Evolutionary conservation across 345 rosid species (phyloP), one percentile per base, ranked within the genome.

Genomic region (Sapria himalayana): DNA sequence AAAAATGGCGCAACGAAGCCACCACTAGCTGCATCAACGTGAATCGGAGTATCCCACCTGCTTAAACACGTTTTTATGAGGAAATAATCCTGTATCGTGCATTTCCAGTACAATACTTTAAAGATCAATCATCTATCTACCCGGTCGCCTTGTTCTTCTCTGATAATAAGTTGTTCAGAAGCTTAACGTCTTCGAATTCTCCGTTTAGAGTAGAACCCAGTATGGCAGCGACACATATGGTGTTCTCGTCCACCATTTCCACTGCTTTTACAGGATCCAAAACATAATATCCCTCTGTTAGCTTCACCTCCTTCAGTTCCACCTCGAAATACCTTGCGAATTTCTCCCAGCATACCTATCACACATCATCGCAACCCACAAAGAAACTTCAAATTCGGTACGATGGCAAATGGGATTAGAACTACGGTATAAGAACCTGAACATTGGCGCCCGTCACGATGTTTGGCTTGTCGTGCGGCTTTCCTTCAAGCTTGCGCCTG

Each of bases 381-480:
- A 6, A n/a, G n/a, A n/a, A n/a, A n/a, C n/a, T n/a, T n/a, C n/a
- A n/a, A n/a, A n/a, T n/a, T n/a, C n/a, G n/a, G n/a, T n/a, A n/a
- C n/a, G n/a, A n/a, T n/a, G n/a, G n/a, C n/a, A n/a, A n/a, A n/a
- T n/a, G n/a, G n/a, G n/a, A n/a, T n/a, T n/a, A n/a, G n/a, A n/a
- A n/a, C 0, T n/a, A 31, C 7, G 0, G 15, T 5, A 32, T 7
- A 18, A 46, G 33, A 27, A 76, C 93, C 69, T 85, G 91, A 49
- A 85, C 96, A 46, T 85, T 85, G 63, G 96, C 93, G 32, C 96
- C 93, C 0, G 96, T 85, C 51, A 85, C 96, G 43, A 85, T 85
- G 60, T 80, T 85, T 29, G 96, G 93, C 50, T 69, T 85, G 56
- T 81, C 94, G 19, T 2, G 59, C 0, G 97, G 92, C 45, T 73